Conservation (phyloP, 352 stramenopile species). For the Pythium dissotocum region DNA sequence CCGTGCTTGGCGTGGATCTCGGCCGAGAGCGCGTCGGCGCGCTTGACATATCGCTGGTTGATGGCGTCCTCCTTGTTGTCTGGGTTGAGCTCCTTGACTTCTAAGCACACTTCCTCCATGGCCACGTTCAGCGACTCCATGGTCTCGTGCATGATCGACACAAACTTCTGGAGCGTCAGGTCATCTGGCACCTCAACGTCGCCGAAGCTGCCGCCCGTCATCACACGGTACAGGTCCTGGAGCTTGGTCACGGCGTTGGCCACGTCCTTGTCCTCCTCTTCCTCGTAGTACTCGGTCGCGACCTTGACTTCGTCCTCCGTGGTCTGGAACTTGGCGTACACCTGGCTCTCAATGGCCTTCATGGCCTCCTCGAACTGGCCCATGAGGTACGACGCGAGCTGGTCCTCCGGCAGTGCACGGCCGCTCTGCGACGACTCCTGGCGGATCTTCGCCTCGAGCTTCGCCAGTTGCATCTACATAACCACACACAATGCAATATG, state of each 20-base stretch:
- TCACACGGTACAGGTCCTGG: conserved; percentile 87
- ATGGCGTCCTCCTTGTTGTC: conserved; percentile 90
- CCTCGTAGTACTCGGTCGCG: conserved; percentile 87
- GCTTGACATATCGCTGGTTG: conserved; percentile 90
- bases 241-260: conserved; percentile 82
- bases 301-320: conserved; percentile 87
- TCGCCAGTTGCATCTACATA: conserved; percentile 83
- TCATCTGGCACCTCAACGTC: conserved; percentile 82
- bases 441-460: conserved; percentile 87
- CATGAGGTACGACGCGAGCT: conserved; percentile 88
- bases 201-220: conserved; percentile 80
- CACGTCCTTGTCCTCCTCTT: conserved; percentile 87
- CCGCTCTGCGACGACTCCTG: conserved; percentile 87
- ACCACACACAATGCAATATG: neutral
- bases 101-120: conserved; percentile 87
- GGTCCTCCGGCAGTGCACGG: conserved; percentile 77
- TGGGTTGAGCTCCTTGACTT: conserved; percentile 86
- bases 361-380: conserved; percentile 90
- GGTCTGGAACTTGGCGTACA: conserved; percentile 89
- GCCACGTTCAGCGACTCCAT: conserved; percentile 90
- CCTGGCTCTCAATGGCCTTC: conserved; percentile 88
- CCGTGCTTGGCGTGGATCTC: conserved; percentile 89
- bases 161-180: conserved; percentile 85
- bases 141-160: conserved; percentile 89
- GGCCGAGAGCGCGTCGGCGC: conserved; percentile 76